A percentile compares a stretch with the other conserved stretches of the same genome.
phyloP scores from a whole-genome alignment of 2,329 filamentous ascomycete genomes.

The Hymenoscyphus albidus region DNA sequence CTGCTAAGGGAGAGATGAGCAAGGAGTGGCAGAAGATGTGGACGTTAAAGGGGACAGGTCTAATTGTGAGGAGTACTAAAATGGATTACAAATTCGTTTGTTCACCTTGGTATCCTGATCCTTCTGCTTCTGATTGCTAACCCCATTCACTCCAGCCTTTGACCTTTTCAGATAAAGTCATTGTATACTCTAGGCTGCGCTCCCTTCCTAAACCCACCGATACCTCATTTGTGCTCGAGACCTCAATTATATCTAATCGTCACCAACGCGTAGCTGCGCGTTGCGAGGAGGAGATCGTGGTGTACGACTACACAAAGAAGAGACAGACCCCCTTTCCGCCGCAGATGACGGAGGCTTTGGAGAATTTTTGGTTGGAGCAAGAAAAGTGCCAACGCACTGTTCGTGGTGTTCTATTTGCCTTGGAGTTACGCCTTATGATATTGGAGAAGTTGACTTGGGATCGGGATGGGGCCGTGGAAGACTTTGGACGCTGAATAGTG shows the following conservation, averaged over 20 bases:
- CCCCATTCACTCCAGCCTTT: constrained; percentile 56
- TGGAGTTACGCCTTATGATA: constrained; percentile 54
- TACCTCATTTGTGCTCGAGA: constrained; percentile 56
- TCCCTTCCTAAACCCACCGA: constrained; percentile 17
- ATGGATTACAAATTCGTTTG: constrained; percentile 85
- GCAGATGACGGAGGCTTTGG: constrained; percentile 61
- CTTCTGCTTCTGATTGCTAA: not conserved
- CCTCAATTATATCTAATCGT: constrained; percentile 69
- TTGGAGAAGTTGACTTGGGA: constrained; percentile 76
- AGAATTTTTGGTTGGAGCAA: constrained; percentile 57
- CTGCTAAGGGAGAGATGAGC: constrained; percentile 57
- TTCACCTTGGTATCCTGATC: constrained; percentile 21
- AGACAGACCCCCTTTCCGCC: constrained; percentile 54
- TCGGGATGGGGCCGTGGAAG: constrained; percentile 65
- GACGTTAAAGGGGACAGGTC: constrained; percentile 60
- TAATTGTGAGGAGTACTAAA: constrained; percentile 77
- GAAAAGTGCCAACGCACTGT: constrained; percentile 46
- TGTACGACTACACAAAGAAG: constrained; percentile 67
- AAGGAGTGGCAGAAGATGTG: constrained; percentile 66
- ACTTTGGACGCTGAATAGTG: constrained; percentile 45
- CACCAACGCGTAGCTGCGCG: constrained; percentile 70
- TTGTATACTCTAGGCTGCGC: constrained; percentile 75
- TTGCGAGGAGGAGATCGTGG: constrained; percentile 72
- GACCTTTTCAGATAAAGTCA: constrained; percentile 76
- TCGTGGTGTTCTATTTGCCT: constrained; percentile 12